Percentiles rank a stretch among this genome's conserved stretches.
Evolutionary conservation across 345 rosid species (phyloP).

Genomic region (Cardamine occulta): DNA sequence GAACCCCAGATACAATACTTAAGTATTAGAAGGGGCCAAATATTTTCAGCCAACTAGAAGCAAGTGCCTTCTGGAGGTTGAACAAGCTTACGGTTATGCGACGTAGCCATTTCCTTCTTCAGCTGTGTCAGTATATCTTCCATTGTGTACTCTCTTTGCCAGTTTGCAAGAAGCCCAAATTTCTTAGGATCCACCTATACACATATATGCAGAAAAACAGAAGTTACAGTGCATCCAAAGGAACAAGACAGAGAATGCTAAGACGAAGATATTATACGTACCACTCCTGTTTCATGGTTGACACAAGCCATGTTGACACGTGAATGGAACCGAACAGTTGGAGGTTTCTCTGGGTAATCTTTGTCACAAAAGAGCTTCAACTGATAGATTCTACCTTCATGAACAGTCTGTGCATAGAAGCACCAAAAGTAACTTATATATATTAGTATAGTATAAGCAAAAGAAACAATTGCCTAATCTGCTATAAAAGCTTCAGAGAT

Average conservation of each 20-base stretch:
- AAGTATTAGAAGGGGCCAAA: slow-evolving; percentile 27
- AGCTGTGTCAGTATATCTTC: slow-evolving; percentile 75
- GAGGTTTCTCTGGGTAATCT: slow-evolving; percentile 98
- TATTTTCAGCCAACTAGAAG: slow-evolving; percentile 53
- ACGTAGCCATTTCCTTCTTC: slow-evolving; percentile 78
- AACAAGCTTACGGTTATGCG: slow-evolving; percentile 79
- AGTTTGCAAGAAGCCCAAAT: slow-evolving; percentile 70
- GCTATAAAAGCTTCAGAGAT: neutral
- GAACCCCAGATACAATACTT: slow-evolving; percentile 31
- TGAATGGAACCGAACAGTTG: slow-evolving; percentile 91
- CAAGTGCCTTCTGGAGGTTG: slow-evolving; percentile 87
- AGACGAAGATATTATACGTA: slow-evolving; percentile 29
- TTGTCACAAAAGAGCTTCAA: slow-evolving; percentile 97
- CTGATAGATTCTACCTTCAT: slow-evolving; percentile 95
- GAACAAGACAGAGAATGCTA: slow-evolving; percentile 1
- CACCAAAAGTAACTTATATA: neutral
- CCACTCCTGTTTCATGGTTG: slow-evolving; percentile 97
- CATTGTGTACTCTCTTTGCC: slow-evolving; percentile 83
- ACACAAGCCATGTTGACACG: slow-evolving; percentile 92
- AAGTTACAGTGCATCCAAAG: slow-evolving; percentile 10
- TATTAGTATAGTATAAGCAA: slow-evolving; percentile 20
- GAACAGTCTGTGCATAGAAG: slow-evolving; percentile 67
- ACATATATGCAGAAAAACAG: neutral
- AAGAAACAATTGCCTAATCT: neutral
- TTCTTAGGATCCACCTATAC: slow-evolving; percentile 73